Base-by-base conservation (phyloP, 192 early-diverging fungal genomes). In the Backusella macrospora region DNA sequence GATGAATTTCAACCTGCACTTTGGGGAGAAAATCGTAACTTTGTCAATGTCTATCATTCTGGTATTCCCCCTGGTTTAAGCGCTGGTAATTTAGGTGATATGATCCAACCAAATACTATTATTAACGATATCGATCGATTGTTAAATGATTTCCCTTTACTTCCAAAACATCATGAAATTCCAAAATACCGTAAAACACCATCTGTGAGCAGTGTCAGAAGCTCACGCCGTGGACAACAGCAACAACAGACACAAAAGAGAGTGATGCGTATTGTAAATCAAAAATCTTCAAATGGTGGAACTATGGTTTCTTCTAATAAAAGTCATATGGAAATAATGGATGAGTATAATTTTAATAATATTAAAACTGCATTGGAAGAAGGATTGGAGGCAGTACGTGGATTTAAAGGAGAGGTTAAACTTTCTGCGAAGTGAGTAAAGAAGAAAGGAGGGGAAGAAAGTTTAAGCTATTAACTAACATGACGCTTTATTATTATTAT, bases 401-500 rank as follows among this genome's bases (percentile, higher is more conserved):
- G 52, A 46, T 65, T 42, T 48, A 82, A 70, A 71, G 81, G 78
- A 6, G 81, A 82, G 13, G 18, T 82, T 10, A 70, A 67, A 15
- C 65, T 82, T 38, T 73, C 26, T 49, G 81, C 74, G 40, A 79
- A 68, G 81, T 82, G 69, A 16, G 74, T 59, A 12, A 34, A 1
- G 29, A 34, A 34, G 29, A 2, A 34, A 34, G 29, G 29, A 34
- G 29, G 2, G 29, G 29, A 2, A 2, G 29, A 34, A 34, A 34
- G 29, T 34, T 34, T 65, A 3, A 42, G 39, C 62, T 2, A 9
- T 13, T 23, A 5, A 18, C 6, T 73, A 1, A 15, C 21, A 15
- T 34, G 38, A 13, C 21, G 9, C 0, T 63, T 48, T 45, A 43
- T 49, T 21, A n/a, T 40, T 62, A 14, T 70, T 43, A 5, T 45